A percentile compares a stretch with the other conserved stretches of the same genome.
Evolutionary conservation across 1,284 basidiomycete species (phyloP).

Genomic region (Ustilago esculenta): DNA sequence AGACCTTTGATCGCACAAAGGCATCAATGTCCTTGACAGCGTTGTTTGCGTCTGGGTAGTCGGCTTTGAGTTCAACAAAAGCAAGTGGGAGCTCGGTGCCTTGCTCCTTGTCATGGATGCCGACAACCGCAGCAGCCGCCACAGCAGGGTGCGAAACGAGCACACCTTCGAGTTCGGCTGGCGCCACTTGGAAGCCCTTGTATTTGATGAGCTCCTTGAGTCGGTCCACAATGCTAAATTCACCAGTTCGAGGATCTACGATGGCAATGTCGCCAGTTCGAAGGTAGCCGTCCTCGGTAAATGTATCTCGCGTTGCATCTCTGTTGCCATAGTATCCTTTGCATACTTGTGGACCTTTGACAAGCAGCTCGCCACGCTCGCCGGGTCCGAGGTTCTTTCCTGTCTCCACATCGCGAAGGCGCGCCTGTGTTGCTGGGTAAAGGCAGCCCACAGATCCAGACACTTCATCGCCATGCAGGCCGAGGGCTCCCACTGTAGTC

Average conservation of each 20-base stretch:
- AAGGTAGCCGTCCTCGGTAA: constrained; percentile 70
- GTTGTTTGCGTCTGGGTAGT: background rate
- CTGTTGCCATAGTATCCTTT: constrained; percentile 45
- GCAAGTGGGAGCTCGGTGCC: constrained; percentile 46
- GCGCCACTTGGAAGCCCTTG: constrained; percentile 61
- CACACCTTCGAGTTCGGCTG: constrained; percentile 58
- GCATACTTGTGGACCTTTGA: constrained; percentile 39
- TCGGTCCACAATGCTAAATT: constrained; percentile 59
- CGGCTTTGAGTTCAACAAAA: constrained; percentile 35
- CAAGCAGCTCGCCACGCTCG: constrained; percentile 40
- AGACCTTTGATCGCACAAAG: constrained; percentile 32
- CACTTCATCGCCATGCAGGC: constrained; percentile 9
- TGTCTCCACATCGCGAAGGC: constrained; percentile 34
- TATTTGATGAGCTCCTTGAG: constrained; percentile 64
- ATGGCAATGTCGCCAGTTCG: constrained; percentile 61
- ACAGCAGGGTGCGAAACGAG: constrained; percentile 41
- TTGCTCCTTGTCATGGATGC: constrained; percentile 43
- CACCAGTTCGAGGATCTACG: constrained; percentile 26
- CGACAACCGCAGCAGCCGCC: constrained; percentile 55
- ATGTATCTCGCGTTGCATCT: constrained; percentile 72
- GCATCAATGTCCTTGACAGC: constrained; percentile 16
- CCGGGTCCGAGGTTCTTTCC: constrained; percentile 32
- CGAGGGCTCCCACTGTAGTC: constrained; percentile 44
- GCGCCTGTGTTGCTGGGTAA: constrained; percentile 26
- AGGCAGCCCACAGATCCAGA: constrained; percentile 32